These are phyloP conservation scores for Metahyphopichia silvanorum DNA, from an alignment of 805 yeast genomes.

Conservation along the genomic window DNA sequence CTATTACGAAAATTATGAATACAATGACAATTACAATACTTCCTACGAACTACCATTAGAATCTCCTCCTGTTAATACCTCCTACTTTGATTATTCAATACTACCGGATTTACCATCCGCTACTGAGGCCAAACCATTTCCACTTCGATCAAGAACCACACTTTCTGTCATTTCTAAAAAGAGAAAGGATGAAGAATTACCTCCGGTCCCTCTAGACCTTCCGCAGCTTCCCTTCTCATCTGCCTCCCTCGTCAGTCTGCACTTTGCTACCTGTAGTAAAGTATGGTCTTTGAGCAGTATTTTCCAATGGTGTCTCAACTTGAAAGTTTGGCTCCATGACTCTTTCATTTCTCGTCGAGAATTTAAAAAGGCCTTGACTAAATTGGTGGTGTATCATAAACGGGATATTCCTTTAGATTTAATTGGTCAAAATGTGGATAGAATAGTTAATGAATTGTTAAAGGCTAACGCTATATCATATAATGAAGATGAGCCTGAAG, in stretches of 20 bases:
- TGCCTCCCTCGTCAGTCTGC: constrained; percentile 44
- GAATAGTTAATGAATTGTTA: constrained; percentile 42
- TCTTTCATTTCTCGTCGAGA: constrained; percentile 47
- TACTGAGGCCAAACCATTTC: constrained; percentile 3
- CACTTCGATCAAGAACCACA: constrained; percentile 13
- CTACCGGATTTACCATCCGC: constrained; percentile 30
- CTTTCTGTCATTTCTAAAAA: constrained; percentile 16
- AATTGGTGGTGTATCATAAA: constrained; percentile 48
- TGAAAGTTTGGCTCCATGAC: constrained; percentile 53
- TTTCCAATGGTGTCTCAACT: constrained; percentile 53
- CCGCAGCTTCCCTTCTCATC: constrained; percentile 60
- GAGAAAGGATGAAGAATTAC: constrained; percentile 26
- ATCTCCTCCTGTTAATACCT: constrained; percentile 21
- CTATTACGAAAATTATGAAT: constrained; percentile 6
- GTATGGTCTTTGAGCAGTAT: constrained; percentile 48
- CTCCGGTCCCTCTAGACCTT: constrained; percentile 44
- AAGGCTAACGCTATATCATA: constrained; percentile 39
- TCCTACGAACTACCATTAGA: constrained; percentile 2
- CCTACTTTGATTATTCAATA: constrained; percentile 31
- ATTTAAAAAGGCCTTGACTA: constrained; percentile 50
- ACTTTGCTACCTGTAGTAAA: constrained; percentile 44
- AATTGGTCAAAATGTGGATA: constrained; percentile 49
- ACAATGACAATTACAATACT: neutral
- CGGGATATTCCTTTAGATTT: constrained; percentile 49
- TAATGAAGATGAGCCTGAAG: constrained; percentile 7